Conservation (phyloP, 73 alveolate species). For the Paramecium bursaria region DNA sequence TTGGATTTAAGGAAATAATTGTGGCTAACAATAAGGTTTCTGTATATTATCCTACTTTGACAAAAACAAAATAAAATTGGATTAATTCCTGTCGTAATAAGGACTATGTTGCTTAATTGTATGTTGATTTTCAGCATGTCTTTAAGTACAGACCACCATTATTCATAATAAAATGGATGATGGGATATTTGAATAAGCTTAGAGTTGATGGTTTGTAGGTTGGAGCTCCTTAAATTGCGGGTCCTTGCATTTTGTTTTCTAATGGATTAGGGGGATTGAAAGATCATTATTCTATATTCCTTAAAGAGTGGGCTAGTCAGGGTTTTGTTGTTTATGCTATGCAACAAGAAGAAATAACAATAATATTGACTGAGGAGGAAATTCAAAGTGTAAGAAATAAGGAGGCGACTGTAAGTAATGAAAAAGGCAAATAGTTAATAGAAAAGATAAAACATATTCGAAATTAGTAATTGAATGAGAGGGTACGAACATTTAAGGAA, state of each 20-base stretch:
- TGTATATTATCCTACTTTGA: slow-evolving; percentile 28
- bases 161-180: slow-evolving; percentile 5
- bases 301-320: slow-evolving; percentile 45
- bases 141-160: slow-evolving; percentile 22
- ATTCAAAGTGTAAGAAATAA: not conserved
- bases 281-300: slow-evolving; percentile 31
- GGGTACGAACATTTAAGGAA: not conserved
- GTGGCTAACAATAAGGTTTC: not conserved
- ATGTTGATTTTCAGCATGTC: slow-evolving; percentile 23
- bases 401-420: not conserved
- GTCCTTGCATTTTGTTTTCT: slow-evolving; percentile 22
- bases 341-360: slow-evolving; percentile 13
- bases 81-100: not conserved
- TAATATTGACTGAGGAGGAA: not conserved
- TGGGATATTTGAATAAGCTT: slow-evolving; percentile 4
- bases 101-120: not conserved
- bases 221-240: not conserved
- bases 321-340: slow-evolving; percentile 27
- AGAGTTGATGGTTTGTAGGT: slow-evolving; percentile 3
- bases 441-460: not conserved
- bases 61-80: not conserved
- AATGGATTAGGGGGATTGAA: slow-evolving; percentile 54
- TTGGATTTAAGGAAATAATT: not conserved
- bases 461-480: slow-evolving; percentile 37
- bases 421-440: not conserved